Conservation (phyloP, 2,329 filamentous ascomycete species). For the Exophiala xenobiotica region DNA sequence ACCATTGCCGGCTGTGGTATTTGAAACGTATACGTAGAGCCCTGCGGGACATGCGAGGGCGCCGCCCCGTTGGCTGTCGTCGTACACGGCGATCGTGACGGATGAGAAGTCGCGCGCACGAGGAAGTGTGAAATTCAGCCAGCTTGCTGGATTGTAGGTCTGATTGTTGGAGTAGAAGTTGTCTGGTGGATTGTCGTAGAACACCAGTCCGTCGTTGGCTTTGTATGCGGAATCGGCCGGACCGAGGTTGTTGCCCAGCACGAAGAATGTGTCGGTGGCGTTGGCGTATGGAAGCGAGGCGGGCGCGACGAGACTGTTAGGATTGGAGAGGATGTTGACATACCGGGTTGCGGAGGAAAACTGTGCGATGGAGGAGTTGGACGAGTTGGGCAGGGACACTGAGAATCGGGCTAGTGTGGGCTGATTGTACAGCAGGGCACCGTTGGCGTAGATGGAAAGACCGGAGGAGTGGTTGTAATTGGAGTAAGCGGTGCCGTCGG, state of each 20-base stretch:
- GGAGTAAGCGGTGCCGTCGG: neutral
- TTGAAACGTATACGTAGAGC: neutral
- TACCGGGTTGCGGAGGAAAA: neutral
- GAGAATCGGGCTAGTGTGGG: neutral
- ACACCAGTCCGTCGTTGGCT: neutral
- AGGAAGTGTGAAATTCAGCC: neutral
- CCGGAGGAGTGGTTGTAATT: neutral
- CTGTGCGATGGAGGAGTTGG: neutral
- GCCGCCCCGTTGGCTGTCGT: neutral
- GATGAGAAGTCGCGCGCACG: neutral
- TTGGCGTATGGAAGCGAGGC: neutral
- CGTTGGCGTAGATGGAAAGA: neutral
- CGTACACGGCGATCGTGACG: neutral
- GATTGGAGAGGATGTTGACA: neutral
- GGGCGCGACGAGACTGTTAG: neutral
- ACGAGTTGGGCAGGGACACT: neutral
- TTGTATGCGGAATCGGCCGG: neutral
- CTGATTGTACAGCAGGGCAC: neutral
- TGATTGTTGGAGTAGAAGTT: neutral
- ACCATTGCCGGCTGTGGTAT: neutral
- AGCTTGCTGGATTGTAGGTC: neutral
- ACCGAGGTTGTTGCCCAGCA: neutral
- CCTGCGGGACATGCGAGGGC: neutral
- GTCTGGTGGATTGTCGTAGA: neutral
- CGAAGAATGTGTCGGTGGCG: neutral